phyloP scores from a whole-genome alignment of 495 filamentous ascomycete genomes.

The Hypoxylon fragiforme region DNA sequence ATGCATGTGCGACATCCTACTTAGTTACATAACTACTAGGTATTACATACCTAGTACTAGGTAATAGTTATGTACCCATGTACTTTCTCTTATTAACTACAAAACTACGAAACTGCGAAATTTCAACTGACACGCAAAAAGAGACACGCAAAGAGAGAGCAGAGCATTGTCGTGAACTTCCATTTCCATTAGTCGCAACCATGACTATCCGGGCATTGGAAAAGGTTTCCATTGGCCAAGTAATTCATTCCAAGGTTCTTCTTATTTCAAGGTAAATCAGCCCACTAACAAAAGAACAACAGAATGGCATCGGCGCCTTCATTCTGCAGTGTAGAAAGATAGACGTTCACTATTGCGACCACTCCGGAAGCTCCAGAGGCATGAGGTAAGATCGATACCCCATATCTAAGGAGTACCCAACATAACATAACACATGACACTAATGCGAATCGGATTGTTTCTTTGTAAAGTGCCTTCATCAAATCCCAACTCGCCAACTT shows the following conservation, averaged over 20 bases:
- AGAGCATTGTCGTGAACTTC: neutral
- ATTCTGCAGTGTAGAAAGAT: conserved; percentile 95
- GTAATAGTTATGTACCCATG: too few relatives aligned
- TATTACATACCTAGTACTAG: neutral
- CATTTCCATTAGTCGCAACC: conserved; percentile 32
- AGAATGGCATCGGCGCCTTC: conserved; percentile 98
- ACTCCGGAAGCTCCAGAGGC: conserved; percentile 84
- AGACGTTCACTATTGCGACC: conserved; percentile 96
- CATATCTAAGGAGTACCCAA: too few relatives aligned
- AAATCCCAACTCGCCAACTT: conserved; percentile 73
- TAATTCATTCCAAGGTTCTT: conserved; percentile 37
- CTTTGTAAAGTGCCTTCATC: conserved; percentile 69
- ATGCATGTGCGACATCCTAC: conserved; percentile 6
- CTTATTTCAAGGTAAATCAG: neutral
- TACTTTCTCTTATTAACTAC: too few relatives aligned
- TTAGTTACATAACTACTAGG: neutral
- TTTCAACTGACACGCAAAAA: too few relatives aligned
- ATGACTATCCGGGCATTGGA: conserved; percentile 70
- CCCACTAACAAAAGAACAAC: conserved; percentile 11
- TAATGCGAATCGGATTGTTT: neutral
- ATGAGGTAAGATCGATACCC: conserved; percentile 99
- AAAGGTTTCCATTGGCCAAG: conserved; percentile 64
- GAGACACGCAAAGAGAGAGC: too few relatives aligned
- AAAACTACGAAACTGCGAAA: too few relatives aligned
- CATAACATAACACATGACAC: neutral